Evolutionary conservation across 768 basidiomycete species (phyloP), one percentile per base, ranked within the genome.

Genomic region (Leucosporidium creatinivorum): DNA sequence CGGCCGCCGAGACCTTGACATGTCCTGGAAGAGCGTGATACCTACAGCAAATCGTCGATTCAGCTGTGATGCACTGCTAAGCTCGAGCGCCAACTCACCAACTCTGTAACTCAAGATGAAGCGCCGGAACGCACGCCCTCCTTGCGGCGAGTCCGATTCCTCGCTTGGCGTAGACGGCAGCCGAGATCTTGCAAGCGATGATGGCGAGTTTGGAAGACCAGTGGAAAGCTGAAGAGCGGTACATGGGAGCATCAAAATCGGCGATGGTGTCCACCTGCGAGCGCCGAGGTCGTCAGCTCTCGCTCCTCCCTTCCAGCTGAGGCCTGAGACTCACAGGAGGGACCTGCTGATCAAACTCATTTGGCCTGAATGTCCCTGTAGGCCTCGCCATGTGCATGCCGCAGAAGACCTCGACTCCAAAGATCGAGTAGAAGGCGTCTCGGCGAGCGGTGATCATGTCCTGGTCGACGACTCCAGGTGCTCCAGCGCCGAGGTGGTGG

Each of bases 11-110:
- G 17, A 66, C 69, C 1, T 66, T 66, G 1, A 70, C 56, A 31
- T 67, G 62, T 5, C 64, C 64, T 23, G 69, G 69, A 4, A 70
- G 60, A 30, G 61, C 69, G 56, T 70, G 69, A 30, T 70, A 69
- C 69, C 39, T 44, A 15, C 8, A 44, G 15, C 6, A 44, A 33
- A 33, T 4, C 4, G 10, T 33, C 33, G 10, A 33, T 4, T 33
- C 33, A 33, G 10, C 10, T 33, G 4, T 10, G 33, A 5, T 5
- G 5, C 33, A 10, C 5, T 10, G 33, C 33, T 10, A 10, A 33
- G 33, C 33, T 33, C 39, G 39, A 44, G 39, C 10, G 33, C 33
- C 39, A 44, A 44, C 39, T 44, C 39, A 44, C 39, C 69, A 70
- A 26, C 55, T 64, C 52, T 70, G 66, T 7, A 70, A 33, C 26